Evolutionary conservation across 805 yeast species (phyloP), one percentile per base, ranked within the genome.

Genomic region (Ogataea parapolymorpha): DNA sequence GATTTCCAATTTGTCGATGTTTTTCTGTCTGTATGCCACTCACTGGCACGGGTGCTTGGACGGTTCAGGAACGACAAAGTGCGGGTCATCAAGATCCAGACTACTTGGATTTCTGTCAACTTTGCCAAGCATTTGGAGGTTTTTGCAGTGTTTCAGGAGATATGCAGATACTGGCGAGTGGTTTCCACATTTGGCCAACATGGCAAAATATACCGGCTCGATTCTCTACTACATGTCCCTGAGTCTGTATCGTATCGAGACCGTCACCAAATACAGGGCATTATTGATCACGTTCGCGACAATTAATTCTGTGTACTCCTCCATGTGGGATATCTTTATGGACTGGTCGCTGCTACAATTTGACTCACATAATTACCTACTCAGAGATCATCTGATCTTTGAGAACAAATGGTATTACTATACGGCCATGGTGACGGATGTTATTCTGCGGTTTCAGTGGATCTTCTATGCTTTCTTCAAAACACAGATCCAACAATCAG

Each of bases 161-260:
- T 93, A 74, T 59, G 78, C 81, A 20, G 99, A 93, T 58, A 84
- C 97, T 0, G 91, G 95, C 2, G 96, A 90, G 55, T 83, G 90
- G 85, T 93, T 93, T 58, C 99, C 99, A 0, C 99, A 93, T 70
- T 64, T 91, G 43, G 91, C 95, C 5, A 93, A 93, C 55, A 87
- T 87, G 71, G 54, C 71, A 25, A 93, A 93, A 62, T 93, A 91
- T 59, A 54, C 74, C 1, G 64, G 82, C 26, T 75, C 90, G 2
- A 73, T 85, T 2, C 53, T 76, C 16, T 88, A 86, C 61, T 82
- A 85, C 61, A 77, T 80, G 54, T 67, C 82, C 6, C 69, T 93
- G 53, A 85, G 95, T 65, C 65, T 83, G 15, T 90, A 87, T 60
- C 76, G 98, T 48, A 84, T 88, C 37, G 71, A 80, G 28, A 56